Conservation (phyloP, 768 basidiomycete species). For the Trametes elegans region DNA sequence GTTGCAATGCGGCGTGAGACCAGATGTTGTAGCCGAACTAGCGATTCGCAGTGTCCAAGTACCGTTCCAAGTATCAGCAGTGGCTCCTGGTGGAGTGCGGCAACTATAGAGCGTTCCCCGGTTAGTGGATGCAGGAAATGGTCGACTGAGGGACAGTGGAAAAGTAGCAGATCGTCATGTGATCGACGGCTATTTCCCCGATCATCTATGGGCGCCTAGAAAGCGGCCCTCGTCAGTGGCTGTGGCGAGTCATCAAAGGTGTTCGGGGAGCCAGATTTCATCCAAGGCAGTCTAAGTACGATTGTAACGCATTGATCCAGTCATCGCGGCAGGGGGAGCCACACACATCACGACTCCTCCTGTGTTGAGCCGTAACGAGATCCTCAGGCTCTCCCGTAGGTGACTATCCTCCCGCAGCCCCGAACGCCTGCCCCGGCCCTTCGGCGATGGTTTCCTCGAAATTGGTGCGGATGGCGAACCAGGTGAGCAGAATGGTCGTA, state of each 20-base stretch:
- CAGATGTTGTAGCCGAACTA: background rate
- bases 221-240: background rate
- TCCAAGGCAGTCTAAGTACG: no score
- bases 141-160: background rate
- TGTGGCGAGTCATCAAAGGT: background rate
- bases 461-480: background rate
- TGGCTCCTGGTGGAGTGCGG: no score
- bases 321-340: no score
- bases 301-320: no score
- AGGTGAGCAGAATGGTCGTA: background rate
- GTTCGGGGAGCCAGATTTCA: background rate
- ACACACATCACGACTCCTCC: no score
- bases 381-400: no score
- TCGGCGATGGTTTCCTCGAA: background rate
- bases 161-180: slow-evolving; percentile 14
- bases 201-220: slow-evolving; percentile 11
- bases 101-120: no score
- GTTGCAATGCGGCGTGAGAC: background rate
- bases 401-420: no score
- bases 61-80: no score
- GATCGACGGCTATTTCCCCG: slow-evolving; percentile 6
- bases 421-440: no score
- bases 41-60: background rate
- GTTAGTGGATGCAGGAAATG: no score
- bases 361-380: no score